phyloP scores from a whole-genome alignment of 306 rosid genomes.

The Glycine soja region DNA sequence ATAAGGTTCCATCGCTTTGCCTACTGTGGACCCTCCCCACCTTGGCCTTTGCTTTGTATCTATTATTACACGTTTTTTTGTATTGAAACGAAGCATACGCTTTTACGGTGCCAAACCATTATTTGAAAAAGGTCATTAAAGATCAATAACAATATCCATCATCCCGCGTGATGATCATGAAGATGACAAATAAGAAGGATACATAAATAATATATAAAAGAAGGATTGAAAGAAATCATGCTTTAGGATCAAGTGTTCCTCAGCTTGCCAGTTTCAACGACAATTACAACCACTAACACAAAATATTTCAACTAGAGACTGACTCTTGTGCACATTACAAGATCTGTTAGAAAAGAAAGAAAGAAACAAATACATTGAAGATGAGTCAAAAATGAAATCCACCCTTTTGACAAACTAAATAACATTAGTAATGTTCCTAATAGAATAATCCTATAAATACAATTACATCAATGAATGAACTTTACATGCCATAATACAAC shows the following conservation, averaged over 20 bases:
- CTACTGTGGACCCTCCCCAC: slow-evolving; percentile 68
- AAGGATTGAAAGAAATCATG: neutral
- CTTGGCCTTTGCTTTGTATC: slow-evolving; percentile 21
- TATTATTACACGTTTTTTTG: neutral
- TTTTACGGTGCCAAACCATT: slow-evolving; percentile 10
- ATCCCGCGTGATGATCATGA: neutral
- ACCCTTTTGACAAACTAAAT: slow-evolving; percentile 25
- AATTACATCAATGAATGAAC: slow-evolving; percentile 58
- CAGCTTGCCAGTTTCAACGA: slow-evolving; percentile 14
- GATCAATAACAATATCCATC: neutral
- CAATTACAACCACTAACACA: neutral
- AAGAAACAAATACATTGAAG: slow-evolving; percentile 10
- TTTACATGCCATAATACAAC: slow-evolving; percentile 57
- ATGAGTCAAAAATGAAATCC: slow-evolving; percentile 43
- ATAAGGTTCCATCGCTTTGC: slow-evolving; percentile 62
- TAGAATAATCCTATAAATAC: slow-evolving; percentile 42
- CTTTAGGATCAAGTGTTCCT: slow-evolving; percentile 1
- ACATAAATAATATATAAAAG: neutral
- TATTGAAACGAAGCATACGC: neutral
- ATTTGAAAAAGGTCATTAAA: neutral
- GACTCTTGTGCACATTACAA: neutral
- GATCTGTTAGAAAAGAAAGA: neutral
- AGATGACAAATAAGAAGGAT: neutral
- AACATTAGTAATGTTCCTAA: slow-evolving; percentile 24
- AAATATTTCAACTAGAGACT: slow-evolving; percentile 24